Base-by-base conservation (phyloP, 2,329 filamentous ascomycete species). In the Claviceps lovelessii region DNA sequence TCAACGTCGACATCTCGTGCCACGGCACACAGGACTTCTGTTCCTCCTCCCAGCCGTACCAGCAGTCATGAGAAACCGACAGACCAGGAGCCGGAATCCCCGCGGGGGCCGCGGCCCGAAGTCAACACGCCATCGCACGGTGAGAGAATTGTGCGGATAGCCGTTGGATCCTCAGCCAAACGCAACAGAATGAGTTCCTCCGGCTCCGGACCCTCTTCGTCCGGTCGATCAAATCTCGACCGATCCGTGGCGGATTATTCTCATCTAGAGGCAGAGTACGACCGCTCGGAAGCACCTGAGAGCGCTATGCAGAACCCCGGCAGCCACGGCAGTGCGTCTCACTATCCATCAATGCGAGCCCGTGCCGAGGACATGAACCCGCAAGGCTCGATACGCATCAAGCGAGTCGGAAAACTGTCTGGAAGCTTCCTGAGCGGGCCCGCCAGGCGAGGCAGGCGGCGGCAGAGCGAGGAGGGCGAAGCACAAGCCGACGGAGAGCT, bases 381-480 rank as follows among this genome's bases (percentile, higher is more conserved):
- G 1, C 86, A 88, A 57, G 84, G 84, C 61, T 89, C 88, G 0
- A 80, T 90, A 75, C 80, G 88, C 5, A 75, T 90, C 56, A 91
- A 90, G 70, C 77, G 87, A 57, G 80, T 88, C 15, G 85, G 84
- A 17, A 87, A 88, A 67, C 75, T 85, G 8, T 80, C 85, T 2
- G 88, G 88, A 1, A 85, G 81, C 57, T 90, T 91, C 60, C 73
- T 93, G 28, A 89, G 86, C 61, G 88, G 86, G 1, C 88, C 88
- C 33, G 86, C 88, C 23, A 80, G 88, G 54, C 77, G 89, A 60
- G 88, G 87, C 31, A 78, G 86, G 58, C 76, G 83, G 59, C 74
- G 81, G 56, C 78, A 78, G 62, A 86, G 83, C 61, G 83, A 86
- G 58, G 84, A 88, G 58, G 78, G 66, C 6, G 77, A 77, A 54